Evolutionary conservation across 2,329 filamentous ascomycete genomes (phyloP).

Genomic region (Neofusicoccum ribis): DNA sequence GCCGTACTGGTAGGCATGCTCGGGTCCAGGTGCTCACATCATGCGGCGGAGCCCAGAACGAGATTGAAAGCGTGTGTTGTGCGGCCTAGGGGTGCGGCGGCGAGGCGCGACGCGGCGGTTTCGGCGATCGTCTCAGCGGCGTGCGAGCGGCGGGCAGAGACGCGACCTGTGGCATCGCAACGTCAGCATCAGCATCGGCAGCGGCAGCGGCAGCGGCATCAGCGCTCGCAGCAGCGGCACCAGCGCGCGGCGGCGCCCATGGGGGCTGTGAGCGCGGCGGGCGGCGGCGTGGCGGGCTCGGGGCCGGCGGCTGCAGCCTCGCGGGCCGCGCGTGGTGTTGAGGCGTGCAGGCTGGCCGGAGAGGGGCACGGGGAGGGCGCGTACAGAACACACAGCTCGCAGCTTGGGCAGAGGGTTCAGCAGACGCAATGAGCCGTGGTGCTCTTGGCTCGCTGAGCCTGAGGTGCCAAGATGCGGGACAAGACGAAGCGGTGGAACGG

Average conservation of each 20-base stretch:
- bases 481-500: slow-evolving; percentile 20
- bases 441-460: slow-evolving; percentile 14
- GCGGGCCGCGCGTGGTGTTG: not conserved
- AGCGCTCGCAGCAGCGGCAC: not conserved
- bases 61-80: not conserved
- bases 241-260: not conserved
- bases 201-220: not conserved
- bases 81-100: not conserved
- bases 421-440: not conserved
- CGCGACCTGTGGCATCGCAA: slow-evolving; percentile 11
- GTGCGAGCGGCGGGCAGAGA: not conserved
- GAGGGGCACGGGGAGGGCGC: not conserved
- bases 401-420: not conserved
- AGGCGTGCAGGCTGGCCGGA: not conserved
- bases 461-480: slow-evolving; percentile 16
- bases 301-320: not conserved
- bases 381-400: not conserved
- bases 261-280: not conserved
- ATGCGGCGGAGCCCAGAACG: slow-evolving; percentile 15
- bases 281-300: not conserved
- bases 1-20: slow-evolving; percentile 22
- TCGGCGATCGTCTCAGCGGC: not conserved
- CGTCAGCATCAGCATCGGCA: slow-evolving; percentile 7
- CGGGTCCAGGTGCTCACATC: slow-evolving; percentile 20
- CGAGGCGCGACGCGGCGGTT: slow-evolving; percentile 11